These are phyloP conservation scores for Komagataella phaffii DNA, from an alignment of 805 yeast genomes.

Conservation along the genomic window DNA sequence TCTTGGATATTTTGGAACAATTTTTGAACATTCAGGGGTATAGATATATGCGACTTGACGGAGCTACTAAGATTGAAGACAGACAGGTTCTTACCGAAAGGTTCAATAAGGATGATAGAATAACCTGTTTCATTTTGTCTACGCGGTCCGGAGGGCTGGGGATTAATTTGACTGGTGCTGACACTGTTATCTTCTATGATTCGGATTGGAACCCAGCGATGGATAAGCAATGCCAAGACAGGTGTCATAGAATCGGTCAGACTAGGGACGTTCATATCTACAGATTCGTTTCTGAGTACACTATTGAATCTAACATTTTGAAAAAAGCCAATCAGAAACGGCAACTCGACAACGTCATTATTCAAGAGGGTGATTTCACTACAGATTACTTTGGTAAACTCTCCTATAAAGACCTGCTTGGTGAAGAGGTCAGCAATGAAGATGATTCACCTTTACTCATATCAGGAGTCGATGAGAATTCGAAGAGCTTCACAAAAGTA, in stretches of 20 bases:
- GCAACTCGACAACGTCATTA: slow-evolving; percentile 85
- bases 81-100: slow-evolving; percentile 89
- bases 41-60: slow-evolving; percentile 89
- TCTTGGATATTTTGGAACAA: slow-evolving; percentile 83
- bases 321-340: slow-evolving; percentile 91
- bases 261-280: slow-evolving; percentile 96
- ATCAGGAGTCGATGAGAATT: slow-evolving; percentile 34
- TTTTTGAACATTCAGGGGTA: slow-evolving; percentile 91
- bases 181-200: slow-evolving; percentile 94
- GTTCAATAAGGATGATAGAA: slow-evolving; percentile 73
- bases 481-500: slow-evolving; percentile 19
- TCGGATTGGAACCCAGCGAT: slow-evolving; percentile 99
- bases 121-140: slow-evolving; percentile 84
- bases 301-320: slow-evolving; percentile 90
- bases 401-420: slow-evolving; percentile 75
- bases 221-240: slow-evolving; percentile 98
- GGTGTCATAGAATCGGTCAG: slow-evolving; percentile 98
- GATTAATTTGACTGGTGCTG: slow-evolving; percentile 95
- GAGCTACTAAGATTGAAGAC: slow-evolving; percentile 95
- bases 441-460: slow-evolving; percentile 11
- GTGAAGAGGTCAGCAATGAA: slow-evolving; percentile 30
- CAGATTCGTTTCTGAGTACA: slow-evolving; percentile 88
- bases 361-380: slow-evolving; percentile 96
- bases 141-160: slow-evolving; percentile 98
- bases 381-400: slow-evolving; percentile 89